Evolutionary conservation across 2,329 filamentous ascomycete species (phyloP), one percentile per base, ranked within the genome.

Genomic region (Colletotrichum agaves): DNA sequence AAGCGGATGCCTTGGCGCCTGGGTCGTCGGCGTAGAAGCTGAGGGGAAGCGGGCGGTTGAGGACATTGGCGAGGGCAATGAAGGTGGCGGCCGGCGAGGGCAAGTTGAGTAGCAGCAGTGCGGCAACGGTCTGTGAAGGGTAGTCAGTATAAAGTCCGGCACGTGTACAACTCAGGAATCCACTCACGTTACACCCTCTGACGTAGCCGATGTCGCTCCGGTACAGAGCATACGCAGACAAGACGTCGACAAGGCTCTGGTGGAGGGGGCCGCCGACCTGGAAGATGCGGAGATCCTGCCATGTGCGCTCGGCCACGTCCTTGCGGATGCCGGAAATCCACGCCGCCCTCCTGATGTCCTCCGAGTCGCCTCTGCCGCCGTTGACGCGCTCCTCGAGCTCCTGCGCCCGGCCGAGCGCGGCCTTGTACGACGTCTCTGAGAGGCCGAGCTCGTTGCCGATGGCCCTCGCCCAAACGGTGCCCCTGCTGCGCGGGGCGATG

Each of bases 141-240:
- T 47, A 61, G 69, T 74, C 69, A 75, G 72, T 61, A 63, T 15
- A 37, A 58, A 61, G 58, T 58, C 3, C 17, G 12, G 43, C 46
- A 3, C 21, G 19, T 44, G 49, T 15, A 19, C 47, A 57, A 35
- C 19, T 21, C 31, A n/a, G 53, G n/a, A 13, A 47, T 35, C 27
- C 27, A 84, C 90, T 84, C 78, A 93, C 90, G 75, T 93, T 92
- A 71, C 90, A 92, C 61, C 92, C 91, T 69, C 86, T 84, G 64
- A 93, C 85, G 74, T 93, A 94, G 70, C 92, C 91, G 73, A 95
- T 91, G 75, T 96, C 93, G 71, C 89, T 91, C 69, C 93, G 87
- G 78, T 96, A 96, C 87, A 93, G 91, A 61, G 90, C 85, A 78
- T 95, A 95, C 6, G 93, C 93, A 73, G 89, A 89, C 68, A 95